phyloP scores from a whole-genome alignment of 1,284 basidiomycete genomes.

The Leucoagaricus sp. region DNA sequence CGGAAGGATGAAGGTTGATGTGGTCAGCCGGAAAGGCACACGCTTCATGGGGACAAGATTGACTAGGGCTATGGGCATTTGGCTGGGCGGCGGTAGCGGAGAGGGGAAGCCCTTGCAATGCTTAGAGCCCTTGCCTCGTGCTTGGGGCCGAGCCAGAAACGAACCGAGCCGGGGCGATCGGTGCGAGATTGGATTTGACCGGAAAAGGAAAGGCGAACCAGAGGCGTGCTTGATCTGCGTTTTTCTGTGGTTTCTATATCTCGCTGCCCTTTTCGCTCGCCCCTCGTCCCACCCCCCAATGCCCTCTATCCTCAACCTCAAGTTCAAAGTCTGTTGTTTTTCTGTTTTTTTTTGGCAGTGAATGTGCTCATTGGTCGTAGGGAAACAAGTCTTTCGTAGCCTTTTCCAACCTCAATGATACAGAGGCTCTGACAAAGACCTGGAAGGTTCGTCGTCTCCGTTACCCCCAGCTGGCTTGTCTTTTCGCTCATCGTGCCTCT shows the following conservation, averaged over 20 bases:
- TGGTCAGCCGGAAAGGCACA: slow-evolving; percentile 14
- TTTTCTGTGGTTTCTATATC: slow-evolving; percentile 15
- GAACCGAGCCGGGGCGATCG: slow-evolving; percentile 9
- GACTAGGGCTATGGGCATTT: slow-evolving; percentile 19
- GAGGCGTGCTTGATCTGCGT: slow-evolving; percentile 9
- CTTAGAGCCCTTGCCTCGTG: no score
- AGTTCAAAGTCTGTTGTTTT: slow-evolving; percentile 67
- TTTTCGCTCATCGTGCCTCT: no score
- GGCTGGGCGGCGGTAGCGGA: background rate
- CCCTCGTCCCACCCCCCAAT: slow-evolving; percentile 34
- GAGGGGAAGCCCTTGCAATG: background rate
- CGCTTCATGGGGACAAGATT: slow-evolving; percentile 1
- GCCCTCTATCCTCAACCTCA: slow-evolving; percentile 84
- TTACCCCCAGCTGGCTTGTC: background rate
- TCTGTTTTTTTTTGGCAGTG: slow-evolving; percentile 16
- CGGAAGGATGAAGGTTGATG: slow-evolving; percentile 9
- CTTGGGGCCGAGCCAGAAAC: background rate
- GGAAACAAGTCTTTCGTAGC: slow-evolving; percentile 90
- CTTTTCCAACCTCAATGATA: slow-evolving; percentile 81
- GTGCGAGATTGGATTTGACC: slow-evolving; percentile 5
- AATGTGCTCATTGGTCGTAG: slow-evolving; percentile 36
- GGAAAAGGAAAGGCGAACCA: slow-evolving; percentile 3
- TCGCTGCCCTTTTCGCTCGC: slow-evolving; percentile 1
- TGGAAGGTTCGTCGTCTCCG: slow-evolving; percentile 64
- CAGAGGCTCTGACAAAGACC: slow-evolving; percentile 80